These are phyloP conservation scores for Protea cynaroides DNA, from an alignment of 164 flowering plant species.

Conservation along the genomic window DNA sequence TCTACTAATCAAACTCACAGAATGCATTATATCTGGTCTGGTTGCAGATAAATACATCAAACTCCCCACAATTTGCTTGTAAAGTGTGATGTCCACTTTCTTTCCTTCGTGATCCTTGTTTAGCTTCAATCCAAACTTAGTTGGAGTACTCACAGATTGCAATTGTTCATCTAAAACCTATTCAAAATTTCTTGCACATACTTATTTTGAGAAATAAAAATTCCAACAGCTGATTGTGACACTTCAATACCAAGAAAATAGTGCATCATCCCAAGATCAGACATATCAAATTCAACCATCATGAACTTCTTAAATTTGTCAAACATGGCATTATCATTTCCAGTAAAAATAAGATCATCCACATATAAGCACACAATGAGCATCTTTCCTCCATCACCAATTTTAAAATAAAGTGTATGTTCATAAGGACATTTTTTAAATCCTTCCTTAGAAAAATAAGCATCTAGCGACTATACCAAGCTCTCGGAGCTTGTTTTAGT, in stretches of 20 bases:
- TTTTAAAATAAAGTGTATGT: not conserved
- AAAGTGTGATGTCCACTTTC: too few species aligned
- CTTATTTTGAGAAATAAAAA: too few species aligned
- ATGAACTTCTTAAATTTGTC: not conserved
- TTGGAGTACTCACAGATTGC: slow-evolving; percentile 13
- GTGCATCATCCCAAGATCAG: too few species aligned
- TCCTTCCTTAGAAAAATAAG: not conserved
- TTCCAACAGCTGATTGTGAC: not conserved
- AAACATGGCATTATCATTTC: slow-evolving; percentile 3
- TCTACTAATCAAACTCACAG: too few species aligned
- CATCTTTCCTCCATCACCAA: not conserved
- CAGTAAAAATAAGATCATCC: slow-evolving; percentile 6
- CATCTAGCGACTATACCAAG: slow-evolving; percentile 1
- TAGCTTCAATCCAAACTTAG: not conserved
- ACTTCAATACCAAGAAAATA: not conserved
- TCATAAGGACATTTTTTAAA: slow-evolving; percentile 28
- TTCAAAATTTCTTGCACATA: too few species aligned
- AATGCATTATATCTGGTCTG: too few species aligned
- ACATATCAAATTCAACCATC: too few species aligned
- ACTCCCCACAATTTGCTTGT: too few species aligned
- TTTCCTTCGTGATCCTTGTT: too few species aligned
- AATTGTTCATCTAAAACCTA: too few species aligned
- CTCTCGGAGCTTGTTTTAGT: slow-evolving; percentile 5
- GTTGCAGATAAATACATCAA: too few species aligned
- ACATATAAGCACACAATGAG: slow-evolving; percentile 12